Base-by-base conservation (phyloP, 495 filamentous ascomycete genomes). In the Penicillium dipodomyicola region DNA sequence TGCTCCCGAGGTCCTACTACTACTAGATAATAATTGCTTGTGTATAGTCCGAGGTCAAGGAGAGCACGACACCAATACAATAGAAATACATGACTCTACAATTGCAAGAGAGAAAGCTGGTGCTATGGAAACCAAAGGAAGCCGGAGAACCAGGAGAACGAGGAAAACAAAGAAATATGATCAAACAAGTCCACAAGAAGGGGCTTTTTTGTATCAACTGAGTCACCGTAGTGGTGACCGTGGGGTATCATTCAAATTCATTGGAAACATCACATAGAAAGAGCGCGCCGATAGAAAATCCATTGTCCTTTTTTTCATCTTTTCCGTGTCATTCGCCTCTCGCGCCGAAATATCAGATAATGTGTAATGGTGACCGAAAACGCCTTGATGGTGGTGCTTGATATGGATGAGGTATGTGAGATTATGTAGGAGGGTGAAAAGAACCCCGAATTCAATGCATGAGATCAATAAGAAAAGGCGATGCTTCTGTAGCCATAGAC, bases 211-310 rank as follows among this genome's bases (percentile, higher is more conserved):
- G 37, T 33, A 41, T 35, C 17, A 56, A 49, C 51, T 42, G 42
- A 56, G 42, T 22, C 49, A 52, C 33, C 49, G 48, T 49, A 33
- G 6, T 40, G 22, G 42, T 39, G 43, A 58, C 51, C 48, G 53
- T 49, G 63, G 62, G 65, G 65, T 68, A 68, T 68, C 65, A 68
- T 65, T 59, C 49, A 50, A 50, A 65, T 54, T 63, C 63, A 58
- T 66, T 58, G 49, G 54, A 45, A 48, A 48, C 59, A 62, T 61
- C 42, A 61, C 54, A 27, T 52, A 22, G 17, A 44, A 53, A 56
- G 49, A 54, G 47, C 19, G 47, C 47, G 45, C 52, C 32, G 43
- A 51, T 53, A 46, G 27, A 65, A 54, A 35, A 63, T 43, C 23
- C 27, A 56, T 42, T 33, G 41, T 37, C 40, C 40, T 17, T 35